These are phyloP conservation scores for Perilla frutescens DNA, from an alignment of 257 asterid genomes.

Conservation along the genomic window DNA sequence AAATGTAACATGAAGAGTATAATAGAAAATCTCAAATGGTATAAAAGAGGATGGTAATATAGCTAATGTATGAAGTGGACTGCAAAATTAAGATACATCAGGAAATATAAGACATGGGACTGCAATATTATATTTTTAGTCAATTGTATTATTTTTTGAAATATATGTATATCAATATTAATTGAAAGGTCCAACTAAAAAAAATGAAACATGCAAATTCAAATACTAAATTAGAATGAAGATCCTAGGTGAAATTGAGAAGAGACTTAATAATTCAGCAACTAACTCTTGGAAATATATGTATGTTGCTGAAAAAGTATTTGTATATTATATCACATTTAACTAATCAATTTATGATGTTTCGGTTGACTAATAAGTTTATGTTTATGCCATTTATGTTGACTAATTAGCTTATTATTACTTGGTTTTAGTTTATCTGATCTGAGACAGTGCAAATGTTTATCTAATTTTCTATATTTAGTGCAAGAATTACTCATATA, in stretches of 20 bases:
- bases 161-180: too few species aligned
- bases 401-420: background rate
- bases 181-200: too few species aligned
- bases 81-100: too few species aligned
- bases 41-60: too few species aligned
- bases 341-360: background rate
- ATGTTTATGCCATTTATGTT: background rate
- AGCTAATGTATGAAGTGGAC: too few species aligned
- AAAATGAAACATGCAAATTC: too few species aligned
- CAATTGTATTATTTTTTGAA: too few species aligned
- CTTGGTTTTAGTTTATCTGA: background rate
- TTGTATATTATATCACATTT: background rate
- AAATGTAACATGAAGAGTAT: too few species aligned
- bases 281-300: background rate
- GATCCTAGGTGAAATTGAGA: background rate
- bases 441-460: background rate
- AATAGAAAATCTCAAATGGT: too few species aligned
- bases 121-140: too few species aligned
- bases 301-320: background rate
- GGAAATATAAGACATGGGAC: too few species aligned
- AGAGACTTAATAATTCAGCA: background rate
- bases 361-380: background rate
- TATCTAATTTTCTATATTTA: slow-evolving; percentile 31
- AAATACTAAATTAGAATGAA: background rate
- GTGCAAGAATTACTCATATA: slow-evolving; percentile 17